These are phyloP conservation scores for Aspergillus jensenii DNA, from an alignment of 2,329 filamentous ascomycete species.

Conservation along the genomic window DNA sequence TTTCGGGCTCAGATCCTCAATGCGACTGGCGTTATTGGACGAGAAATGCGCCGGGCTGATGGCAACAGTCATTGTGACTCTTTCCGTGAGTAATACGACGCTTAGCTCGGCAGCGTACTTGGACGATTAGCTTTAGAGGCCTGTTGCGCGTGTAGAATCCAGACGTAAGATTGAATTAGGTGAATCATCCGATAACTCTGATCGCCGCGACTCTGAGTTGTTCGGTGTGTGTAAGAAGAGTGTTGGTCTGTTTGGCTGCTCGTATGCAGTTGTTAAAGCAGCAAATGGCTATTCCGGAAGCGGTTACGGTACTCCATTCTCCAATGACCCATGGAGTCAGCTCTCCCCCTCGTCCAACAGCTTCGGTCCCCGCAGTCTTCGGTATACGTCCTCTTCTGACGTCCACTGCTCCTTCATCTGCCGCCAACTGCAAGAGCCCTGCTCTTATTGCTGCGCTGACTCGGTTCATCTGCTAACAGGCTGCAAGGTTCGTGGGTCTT, in stretches of 20 bases:
- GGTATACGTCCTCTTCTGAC: background rate
- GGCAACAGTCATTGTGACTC: no score
- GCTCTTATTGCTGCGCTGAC: background rate
- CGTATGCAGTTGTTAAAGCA: background rate
- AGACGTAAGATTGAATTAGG: background rate
- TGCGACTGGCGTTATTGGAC: background rate
- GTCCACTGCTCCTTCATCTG: background rate
- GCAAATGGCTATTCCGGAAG: slow-evolving; percentile 1
- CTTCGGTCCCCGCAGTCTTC: background rate
- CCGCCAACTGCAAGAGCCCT: slow-evolving; percentile 2
- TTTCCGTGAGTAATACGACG: slow-evolving; percentile 6
- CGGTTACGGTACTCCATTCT: background rate
- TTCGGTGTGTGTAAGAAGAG: no score
- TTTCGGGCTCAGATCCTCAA: background rate
- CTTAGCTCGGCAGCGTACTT: background rate
- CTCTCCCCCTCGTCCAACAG: background rate
- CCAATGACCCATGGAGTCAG: background rate
- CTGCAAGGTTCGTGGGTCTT: slow-evolving; percentile 12
- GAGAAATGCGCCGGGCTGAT: background rate
- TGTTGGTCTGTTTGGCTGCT: no score
- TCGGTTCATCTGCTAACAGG: background rate
- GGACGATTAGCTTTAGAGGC: no score
- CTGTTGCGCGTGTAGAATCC: background rate
- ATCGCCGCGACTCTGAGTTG: background rate
- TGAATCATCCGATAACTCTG: background rate